Evolutionary conservation across 139 green algal genomes (phyloP), one percentile per base, ranked within the genome.

Genomic region (Closterium sp.): DNA sequence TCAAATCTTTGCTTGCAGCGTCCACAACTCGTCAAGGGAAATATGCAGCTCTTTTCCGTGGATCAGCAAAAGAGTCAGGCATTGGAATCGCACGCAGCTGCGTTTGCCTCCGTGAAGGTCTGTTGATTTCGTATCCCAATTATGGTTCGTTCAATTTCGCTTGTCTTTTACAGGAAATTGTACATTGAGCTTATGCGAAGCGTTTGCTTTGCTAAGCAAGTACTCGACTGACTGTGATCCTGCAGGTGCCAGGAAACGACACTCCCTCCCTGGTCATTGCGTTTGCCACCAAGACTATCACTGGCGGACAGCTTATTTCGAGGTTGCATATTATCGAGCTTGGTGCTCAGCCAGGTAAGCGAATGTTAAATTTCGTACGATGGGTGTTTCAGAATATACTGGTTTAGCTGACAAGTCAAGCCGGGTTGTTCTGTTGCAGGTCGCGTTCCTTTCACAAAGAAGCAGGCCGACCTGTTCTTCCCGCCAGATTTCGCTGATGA

Each of bases 261-360:
- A 70, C 50, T 21, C 86, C 91, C 7, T 97, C 96, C 93, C 97
- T 97, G 19, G 95, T 99, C 6, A 99, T 99, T 93, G 95, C 96
- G 11, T 99, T 99, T 95, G 97, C 98, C 2, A 98, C 98, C 90
- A 99, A 99, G 97, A 98, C 97, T 9, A 93, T 99, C 9, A 97
- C 95, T 32, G 96, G 97, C 70, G 97, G 97, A 6, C 62, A 92
- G 31, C 91, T 99, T 28, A 94, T 96, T 0, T 99, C 97, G 88
- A 99, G 99, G 96, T 96, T 99, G 88, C 98, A 99, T 89, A 96
- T 99, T 70, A 99, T 99, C 89, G 98, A 99, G 96, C 97, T 99
- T 86, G 98, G 98, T 4, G 96, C 95, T 10, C 95, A 96, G 62
- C 95, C 96, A 93, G 96, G 95, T 97, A 85, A 62, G 94, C 62